Evolutionary conservation across 2,329 filamentous ascomycete species (phyloP).

Genomic region (Bipolaris zeicola): DNA sequence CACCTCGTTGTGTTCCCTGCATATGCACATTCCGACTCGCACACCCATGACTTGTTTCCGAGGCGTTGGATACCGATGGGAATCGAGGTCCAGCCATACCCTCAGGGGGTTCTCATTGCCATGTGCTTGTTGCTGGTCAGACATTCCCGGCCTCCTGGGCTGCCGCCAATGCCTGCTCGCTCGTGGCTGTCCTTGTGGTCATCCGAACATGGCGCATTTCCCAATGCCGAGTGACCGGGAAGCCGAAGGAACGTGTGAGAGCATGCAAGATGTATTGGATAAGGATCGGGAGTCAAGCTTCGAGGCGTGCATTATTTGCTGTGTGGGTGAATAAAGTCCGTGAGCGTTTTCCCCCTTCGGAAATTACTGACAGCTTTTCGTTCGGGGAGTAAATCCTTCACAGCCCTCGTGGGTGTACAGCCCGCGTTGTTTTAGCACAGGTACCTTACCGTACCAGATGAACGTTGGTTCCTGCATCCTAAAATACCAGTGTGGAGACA

Average conservation of each 20-base stretch:
- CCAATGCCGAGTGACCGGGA: slow-evolving; percentile 23
- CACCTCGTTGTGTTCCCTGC: not conserved
- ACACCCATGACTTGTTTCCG: slow-evolving; percentile 11
- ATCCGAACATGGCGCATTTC: slow-evolving; percentile 31
- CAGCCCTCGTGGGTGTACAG: not conserved
- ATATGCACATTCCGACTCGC: not conserved
- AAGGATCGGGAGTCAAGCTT: slow-evolving; percentile 15
- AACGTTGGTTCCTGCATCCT: slow-evolving; percentile 19
- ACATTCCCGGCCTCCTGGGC: slow-evolving; percentile 24
- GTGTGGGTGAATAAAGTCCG: slow-evolving; percentile 1
- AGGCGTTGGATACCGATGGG: slow-evolving; percentile 14
- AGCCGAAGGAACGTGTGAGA: slow-evolving; percentile 18
- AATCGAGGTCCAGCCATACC: slow-evolving; percentile 16
- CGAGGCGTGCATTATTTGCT: slow-evolving; percentile 12
- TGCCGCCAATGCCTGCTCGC: slow-evolving; percentile 16
- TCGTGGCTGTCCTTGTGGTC: slow-evolving; percentile 26
- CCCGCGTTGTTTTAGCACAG: slow-evolving; percentile 2
- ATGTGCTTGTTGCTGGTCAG: slow-evolving; percentile 9
- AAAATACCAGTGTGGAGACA: slow-evolving; percentile 22
- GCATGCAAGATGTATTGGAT: slow-evolving; percentile 25
- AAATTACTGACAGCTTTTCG: not conserved
- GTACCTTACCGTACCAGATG: slow-evolving; percentile 12
- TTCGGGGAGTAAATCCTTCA: not conserved
- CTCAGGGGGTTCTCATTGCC: slow-evolving; percentile 17
- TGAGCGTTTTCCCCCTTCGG: not conserved